These are phyloP conservation scores for Saxophila tyrrhenica DNA, from an alignment of 495 filamentous ascomycete genomes.

Conservation along the genomic window DNA sequence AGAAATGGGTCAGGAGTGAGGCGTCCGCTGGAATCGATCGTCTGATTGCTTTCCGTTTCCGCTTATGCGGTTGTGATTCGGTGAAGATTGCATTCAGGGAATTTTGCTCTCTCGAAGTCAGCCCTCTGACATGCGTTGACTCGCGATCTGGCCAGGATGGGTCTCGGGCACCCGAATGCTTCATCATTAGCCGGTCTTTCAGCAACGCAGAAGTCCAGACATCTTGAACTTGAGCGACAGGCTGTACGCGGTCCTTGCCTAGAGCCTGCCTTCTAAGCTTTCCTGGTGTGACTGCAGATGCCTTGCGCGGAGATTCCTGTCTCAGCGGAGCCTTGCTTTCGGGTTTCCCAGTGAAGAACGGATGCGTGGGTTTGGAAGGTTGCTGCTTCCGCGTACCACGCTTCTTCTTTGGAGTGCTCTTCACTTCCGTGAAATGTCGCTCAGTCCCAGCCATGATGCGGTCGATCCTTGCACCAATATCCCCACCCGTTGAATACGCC, in stretches of 20 bases:
- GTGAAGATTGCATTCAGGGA: background rate
- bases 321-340: constrained; percentile 13
- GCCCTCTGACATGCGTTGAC: constrained; percentile 26
- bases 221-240: background rate
- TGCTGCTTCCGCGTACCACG: constrained; percentile 22
- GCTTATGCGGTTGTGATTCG: background rate
- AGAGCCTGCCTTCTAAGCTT: constrained; percentile 24
- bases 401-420: constrained; percentile 8
- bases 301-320: constrained; percentile 17
- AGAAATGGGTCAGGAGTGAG: constrained; percentile 10
- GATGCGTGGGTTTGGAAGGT: constrained; percentile 59
- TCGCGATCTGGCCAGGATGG: constrained; percentile 26
- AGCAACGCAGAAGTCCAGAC: constrained; percentile 6
- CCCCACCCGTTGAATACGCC: constrained; percentile 31
- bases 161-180: constrained; percentile 23
- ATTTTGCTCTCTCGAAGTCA: too few species aligned
- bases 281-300: constrained; percentile 27
- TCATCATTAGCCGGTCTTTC: constrained; percentile 19
- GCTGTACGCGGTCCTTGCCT: background rate
- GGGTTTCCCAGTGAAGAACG: constrained; percentile 55
- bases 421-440: background rate
- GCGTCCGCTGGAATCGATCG: constrained; percentile 1
- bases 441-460: constrained; percentile 34
- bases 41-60: constrained; percentile 9
- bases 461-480: constrained; percentile 39